Conservation (phyloP, 441 rosid species). For the Viola pubescens region DNA sequence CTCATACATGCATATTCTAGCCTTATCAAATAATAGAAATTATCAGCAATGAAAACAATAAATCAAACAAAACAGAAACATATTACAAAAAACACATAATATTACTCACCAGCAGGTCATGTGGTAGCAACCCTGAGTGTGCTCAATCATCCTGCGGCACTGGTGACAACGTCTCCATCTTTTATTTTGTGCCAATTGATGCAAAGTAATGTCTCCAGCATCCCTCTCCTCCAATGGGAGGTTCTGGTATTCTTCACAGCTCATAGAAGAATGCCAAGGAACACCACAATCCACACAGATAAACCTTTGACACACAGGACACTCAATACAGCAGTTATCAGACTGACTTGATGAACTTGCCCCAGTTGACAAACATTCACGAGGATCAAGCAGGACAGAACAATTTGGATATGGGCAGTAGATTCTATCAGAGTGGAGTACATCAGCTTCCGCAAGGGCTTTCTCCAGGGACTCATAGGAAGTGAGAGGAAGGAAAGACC, state of each 20-base stretch:
- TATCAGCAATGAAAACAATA: background rate
- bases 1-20: too few species aligned
- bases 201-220: slow-evolving; percentile 69
- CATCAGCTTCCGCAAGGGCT: slow-evolving; percentile 58
- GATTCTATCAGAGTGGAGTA: slow-evolving; percentile 48
- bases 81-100: background rate
- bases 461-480: slow-evolving; percentile 52
- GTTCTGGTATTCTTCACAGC: slow-evolving; percentile 80
- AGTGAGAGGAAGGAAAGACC: slow-evolving; percentile 56
- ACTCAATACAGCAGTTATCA: slow-evolving; percentile 64
- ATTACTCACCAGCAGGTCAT: slow-evolving; percentile 82
- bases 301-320: slow-evolving; percentile 78
- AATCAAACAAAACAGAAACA: slow-evolving; percentile 2
- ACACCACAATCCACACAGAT: slow-evolving; percentile 78
- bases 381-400: slow-evolving; percentile 71
- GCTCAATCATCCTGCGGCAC: slow-evolving; percentile 91
- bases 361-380: slow-evolving; percentile 52
- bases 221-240: slow-evolving; percentile 79
- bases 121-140: slow-evolving; percentile 82
- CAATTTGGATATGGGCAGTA: slow-evolving; percentile 87
- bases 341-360: slow-evolving; percentile 76
- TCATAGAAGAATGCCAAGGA: slow-evolving; percentile 88
- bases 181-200: slow-evolving; percentile 69
- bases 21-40: background rate
- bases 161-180: slow-evolving; percentile 94